Evolutionary conservation across 495 filamentous ascomycete genomes (phyloP), one percentile per base, ranked within the genome.

Genomic region (Gamarada debralockiae): DNA sequence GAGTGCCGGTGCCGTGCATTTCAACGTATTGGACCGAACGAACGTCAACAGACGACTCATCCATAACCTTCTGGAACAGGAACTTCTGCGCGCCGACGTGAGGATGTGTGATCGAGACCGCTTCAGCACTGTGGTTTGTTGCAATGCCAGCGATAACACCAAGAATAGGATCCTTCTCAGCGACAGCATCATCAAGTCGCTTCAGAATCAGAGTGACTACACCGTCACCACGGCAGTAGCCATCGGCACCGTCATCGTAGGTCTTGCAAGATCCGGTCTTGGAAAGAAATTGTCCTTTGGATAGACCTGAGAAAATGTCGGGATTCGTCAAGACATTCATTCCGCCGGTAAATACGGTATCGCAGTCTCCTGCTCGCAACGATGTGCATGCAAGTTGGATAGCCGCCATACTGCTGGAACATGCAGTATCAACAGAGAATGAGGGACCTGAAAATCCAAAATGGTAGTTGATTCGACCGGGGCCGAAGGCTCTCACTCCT

Each of bases 1-100:
- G 85, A 0, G 89, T 92, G 8, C 89, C 89, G 0, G 89, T 92
- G n/a, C 89, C 89, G 62, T 93, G 89, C 79, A 90, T 88, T 63
- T 93, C 89, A 13, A 92, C 80, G 56, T 91, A 92, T 68, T 82
- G 82, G 18, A 92, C 69, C 43, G 90, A 83, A 49, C 79, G 78
- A 2, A 90, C 85, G 48, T 89, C 80, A 3, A 88, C 6, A 5
- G 5, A 4, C 6, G 37, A 73, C 34, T 85, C 78, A 13, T 85
- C 83, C 12, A 92, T 71, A 37, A 92, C 76, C 20, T 82, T 73
- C 14, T 74, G 70, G 53, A 85, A 92, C n/a, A 92, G 73, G 10
- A 76, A 65, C 5, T 84, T 77, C 62, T 95, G 89, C 0, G 86
- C 84, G 1, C 79, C 80, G 2, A 77, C 81, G 62, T 81, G 1